Evolutionary conservation across 2,329 filamentous ascomycete genomes (phyloP).

Genomic region (Colletotrichum sidae): DNA sequence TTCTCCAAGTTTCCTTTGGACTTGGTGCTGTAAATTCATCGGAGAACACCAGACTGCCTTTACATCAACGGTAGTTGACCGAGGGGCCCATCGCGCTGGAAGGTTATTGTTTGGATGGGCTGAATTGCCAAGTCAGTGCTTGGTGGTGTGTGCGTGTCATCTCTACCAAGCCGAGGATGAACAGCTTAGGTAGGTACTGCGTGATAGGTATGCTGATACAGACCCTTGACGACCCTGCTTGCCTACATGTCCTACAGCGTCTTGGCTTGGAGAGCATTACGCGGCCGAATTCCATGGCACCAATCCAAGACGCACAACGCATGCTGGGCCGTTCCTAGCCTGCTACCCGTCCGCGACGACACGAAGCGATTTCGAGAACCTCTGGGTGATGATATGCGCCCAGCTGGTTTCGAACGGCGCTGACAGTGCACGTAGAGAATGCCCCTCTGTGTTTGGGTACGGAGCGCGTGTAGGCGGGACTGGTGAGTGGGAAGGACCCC

Average conservation of each 20-base stretch:
- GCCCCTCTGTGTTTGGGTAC: too few relatives aligned
- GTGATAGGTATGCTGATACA: too few relatives aligned
- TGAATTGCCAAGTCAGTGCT: slow-evolving; percentile 9
- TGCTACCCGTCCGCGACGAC: neutral
- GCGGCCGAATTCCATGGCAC: slow-evolving; percentile 16
- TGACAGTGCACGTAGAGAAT: too few relatives aligned
- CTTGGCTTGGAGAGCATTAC: slow-evolving; percentile 21
- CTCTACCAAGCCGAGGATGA: too few relatives aligned
- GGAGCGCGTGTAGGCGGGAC: neutral
- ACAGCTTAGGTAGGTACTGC: too few relatives aligned
- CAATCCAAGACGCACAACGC: neutral
- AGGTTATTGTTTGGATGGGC: neutral
- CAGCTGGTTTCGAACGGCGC: too few relatives aligned
- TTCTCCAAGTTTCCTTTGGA: too few relatives aligned
- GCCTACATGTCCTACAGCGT: neutral
- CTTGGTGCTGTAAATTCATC: neutral
- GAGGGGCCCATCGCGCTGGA: slow-evolving; percentile 8
- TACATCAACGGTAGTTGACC: slow-evolving; percentile 25
- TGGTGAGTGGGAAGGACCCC: slow-evolving; percentile 19
- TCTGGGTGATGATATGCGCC: too few relatives aligned
- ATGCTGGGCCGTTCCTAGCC: too few relatives aligned
- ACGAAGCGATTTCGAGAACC: too few relatives aligned
- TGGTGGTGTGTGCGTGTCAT: slow-evolving; percentile 12
- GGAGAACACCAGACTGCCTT: neutral
- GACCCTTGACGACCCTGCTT: too few relatives aligned